phyloP scores from a whole-genome alignment of 1,139 yeast species.

The Candida tropicalis region DNA sequence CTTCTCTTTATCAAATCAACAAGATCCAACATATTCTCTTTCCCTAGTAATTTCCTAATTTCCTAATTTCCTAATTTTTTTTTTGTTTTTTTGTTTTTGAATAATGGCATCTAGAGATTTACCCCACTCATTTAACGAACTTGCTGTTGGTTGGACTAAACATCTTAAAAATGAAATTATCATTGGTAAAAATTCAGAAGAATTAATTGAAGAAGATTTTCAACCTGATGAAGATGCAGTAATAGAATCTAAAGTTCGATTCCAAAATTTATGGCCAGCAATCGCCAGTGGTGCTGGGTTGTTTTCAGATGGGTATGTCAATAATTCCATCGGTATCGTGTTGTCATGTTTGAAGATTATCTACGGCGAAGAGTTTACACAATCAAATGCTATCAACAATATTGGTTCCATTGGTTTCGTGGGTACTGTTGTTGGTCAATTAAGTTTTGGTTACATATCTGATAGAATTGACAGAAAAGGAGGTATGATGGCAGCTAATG shows the following conservation, averaged over 20 bases:
- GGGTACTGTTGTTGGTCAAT: constrained; percentile 89
- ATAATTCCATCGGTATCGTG: constrained; percentile 79
- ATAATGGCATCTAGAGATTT: constrained; percentile 55
- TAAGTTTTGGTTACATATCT: constrained; percentile 74
- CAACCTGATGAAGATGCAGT: constrained; percentile 19
- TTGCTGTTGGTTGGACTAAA: constrained; percentile 41
- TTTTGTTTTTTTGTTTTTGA: too few species aligned
- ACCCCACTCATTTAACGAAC: constrained; percentile 43
- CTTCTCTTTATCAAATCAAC: too few species aligned
- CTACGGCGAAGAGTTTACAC: constrained; percentile 62
- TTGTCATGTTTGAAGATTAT: constrained; percentile 65
- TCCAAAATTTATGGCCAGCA: constrained; percentile 62
- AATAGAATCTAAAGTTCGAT: constrained; percentile 20
- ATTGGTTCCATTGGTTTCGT: constrained; percentile 86
- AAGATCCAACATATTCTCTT: too few species aligned
- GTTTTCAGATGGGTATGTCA: constrained; percentile 88
- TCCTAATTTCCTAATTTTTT: too few species aligned
- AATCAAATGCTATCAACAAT: constrained; percentile 70
- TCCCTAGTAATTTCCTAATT: too few species aligned
- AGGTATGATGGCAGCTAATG: constrained; percentile 79
- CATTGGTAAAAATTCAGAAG: constrained; percentile 27
- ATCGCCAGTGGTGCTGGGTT: constrained; percentile 88
- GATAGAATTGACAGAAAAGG: constrained; percentile 77
- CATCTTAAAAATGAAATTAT: constrained; percentile 26
- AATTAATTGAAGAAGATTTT: constrained; percentile 26